Evolutionary conservation across 768 basidiomycete species (phyloP).

Genomic region (Pleurotus platypus): DNA sequence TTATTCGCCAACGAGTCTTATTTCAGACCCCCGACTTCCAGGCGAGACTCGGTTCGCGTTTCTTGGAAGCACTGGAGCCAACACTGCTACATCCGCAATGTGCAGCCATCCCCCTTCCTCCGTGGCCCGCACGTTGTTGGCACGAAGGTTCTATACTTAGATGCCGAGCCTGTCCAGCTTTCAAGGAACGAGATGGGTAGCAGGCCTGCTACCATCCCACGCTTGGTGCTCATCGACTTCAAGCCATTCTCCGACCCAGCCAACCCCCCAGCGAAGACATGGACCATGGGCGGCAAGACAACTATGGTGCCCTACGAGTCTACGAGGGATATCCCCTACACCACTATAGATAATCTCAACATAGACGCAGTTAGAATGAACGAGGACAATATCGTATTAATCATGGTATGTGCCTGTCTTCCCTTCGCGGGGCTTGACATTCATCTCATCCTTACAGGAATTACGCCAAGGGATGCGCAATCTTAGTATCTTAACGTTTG

Average conservation of each 20-base stretch:
- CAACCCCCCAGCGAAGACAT: conserved; percentile 23
- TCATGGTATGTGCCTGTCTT: conserved; percentile 38
- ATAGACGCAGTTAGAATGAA: conserved; percentile 52
- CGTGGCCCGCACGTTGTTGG: conserved; percentile 41
- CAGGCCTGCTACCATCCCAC: conserved; percentile 11
- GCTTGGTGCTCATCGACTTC: conserved; percentile 43
- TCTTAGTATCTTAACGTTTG: conserved; percentile 47
- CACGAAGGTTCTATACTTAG: conserved; percentile 43
- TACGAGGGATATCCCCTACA: conserved; percentile 37
- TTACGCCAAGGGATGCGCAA: conserved; percentile 32
- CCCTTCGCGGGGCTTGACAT: neutral
- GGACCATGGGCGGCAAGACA: conserved; percentile 40
- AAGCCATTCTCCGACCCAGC: conserved; percentile 35
- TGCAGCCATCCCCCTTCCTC: conserved; percentile 27
- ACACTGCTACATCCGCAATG: conserved; percentile 42
- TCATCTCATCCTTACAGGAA: conserved; percentile 25
- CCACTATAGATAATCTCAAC: conserved; percentile 39
- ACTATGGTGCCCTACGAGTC: conserved; percentile 38
- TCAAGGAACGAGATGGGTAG: conserved; percentile 17
- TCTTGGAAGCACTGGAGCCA: conserved; percentile 58
- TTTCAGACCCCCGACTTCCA: conserved; percentile 36
- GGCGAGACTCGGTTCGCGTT: conserved; percentile 39
- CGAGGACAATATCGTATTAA: conserved; percentile 58
- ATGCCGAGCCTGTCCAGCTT: conserved; percentile 26
- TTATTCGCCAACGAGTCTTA: conserved; percentile 53